Conservation (phyloP, 2,329 filamentous ascomycete species). For the Ciborinia camelliae region DNA sequence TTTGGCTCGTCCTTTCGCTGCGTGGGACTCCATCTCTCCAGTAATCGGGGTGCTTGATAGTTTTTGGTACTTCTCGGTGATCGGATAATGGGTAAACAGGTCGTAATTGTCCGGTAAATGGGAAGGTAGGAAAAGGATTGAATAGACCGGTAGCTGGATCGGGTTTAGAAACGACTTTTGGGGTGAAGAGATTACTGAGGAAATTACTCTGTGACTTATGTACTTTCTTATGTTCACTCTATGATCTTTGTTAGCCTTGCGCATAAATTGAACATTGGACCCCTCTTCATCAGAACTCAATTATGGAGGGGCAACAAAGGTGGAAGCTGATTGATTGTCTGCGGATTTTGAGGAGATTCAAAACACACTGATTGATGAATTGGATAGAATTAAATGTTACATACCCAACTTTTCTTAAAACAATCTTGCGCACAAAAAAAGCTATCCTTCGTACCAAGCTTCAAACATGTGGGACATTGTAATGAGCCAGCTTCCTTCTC, state of each 20-base stretch:
- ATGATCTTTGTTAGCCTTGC: conserved; percentile 22
- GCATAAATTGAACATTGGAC: conserved; percentile 15
- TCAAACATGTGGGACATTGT: conserved; percentile 94
- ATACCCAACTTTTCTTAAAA: conserved; percentile 98
- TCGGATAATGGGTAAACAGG: conserved; percentile 83
- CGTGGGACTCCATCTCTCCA: conserved; percentile 75
- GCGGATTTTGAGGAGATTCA: background rate
- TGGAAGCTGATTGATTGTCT: background rate
- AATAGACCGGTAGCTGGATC: conserved; percentile 84
- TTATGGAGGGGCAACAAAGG: background rate
- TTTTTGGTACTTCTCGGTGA: conserved; percentile 68
- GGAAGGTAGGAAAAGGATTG: conserved; percentile 89
- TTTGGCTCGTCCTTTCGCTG: conserved; percentile 54
- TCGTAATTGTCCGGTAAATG: conserved; percentile 75
- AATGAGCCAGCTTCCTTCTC: conserved; percentile 79
- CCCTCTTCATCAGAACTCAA: background rate
- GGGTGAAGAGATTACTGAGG: conserved; percentile 70
- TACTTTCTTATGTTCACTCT: conserved; percentile 78
- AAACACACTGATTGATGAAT: background rate
- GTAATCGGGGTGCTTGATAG: conserved; percentile 84
- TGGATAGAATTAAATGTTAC: conserved; percentile 29
- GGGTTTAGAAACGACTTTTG: conserved; percentile 85
- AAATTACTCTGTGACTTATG: conserved; percentile 78
- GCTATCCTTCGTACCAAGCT: conserved; percentile 80
- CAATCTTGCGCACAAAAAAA: conserved; percentile 98